Evolutionary conservation across 2,329 filamentous ascomycete genomes (phyloP), one percentile per base, ranked within the genome.

Genomic region (Colletotrichum agaves): DNA sequence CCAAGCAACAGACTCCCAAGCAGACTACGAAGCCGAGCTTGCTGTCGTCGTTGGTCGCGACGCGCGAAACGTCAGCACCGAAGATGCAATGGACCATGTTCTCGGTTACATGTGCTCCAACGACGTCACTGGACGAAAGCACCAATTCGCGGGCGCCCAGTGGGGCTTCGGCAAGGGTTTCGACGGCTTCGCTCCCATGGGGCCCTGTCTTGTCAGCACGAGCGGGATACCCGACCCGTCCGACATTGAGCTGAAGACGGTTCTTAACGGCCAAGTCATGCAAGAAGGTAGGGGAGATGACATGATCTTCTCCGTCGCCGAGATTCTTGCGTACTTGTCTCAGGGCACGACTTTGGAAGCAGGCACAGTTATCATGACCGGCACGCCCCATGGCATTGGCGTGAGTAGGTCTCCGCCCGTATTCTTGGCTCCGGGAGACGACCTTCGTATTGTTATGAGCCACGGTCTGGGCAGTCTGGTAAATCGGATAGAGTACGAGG

Each of bases 31-130:
- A 72, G 81, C 84, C 8, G 82, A 87, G 73, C 76, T 87, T 69
- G 80, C 80, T 15, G 78, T 86, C 68, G 77, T 87, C 7, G 82
- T 87, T 15, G 81, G 81, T 10, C 77, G 78, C 33, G 78, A 81
- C 37, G 80, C 79, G 43, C 84, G 84, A 72, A 80, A 86, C 61
- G 82, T 85, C 12, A 72, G 79, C 5, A 82, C 83, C 46, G 76
- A 77, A 0, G 78, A 85, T 23, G 85, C 84, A 13, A 71, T 83
- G 21, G 78, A 82, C 56, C 85, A 86, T 67, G 78, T 88, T 2
- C 80, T 88, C 3, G 86, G 86, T 27, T 88, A 88, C 71, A 87
- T 85, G 0, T 81, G 82, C 43, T 83, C 83, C 61, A 88, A 88
- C 74, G 86, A 88, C 73, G 80, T 88, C 0, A 85, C 82, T 6